Evolutionary conservation across 805 yeast genomes (phyloP), one percentile per base, ranked within the genome.

Genomic region (Pichia eremophila): DNA sequence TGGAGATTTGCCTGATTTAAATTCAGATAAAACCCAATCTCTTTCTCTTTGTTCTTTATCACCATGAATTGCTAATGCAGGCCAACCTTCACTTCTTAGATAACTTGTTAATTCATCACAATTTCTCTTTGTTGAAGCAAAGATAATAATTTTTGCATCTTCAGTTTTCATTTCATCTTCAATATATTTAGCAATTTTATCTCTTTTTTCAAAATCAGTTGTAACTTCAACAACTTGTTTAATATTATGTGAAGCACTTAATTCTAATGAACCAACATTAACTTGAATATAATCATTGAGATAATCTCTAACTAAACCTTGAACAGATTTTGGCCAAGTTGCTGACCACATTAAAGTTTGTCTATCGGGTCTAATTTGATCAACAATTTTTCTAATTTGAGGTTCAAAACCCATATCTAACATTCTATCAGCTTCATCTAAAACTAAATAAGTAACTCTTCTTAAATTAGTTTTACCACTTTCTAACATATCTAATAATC

Each of bases 321-420:
- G 95, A 54, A 93, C 98, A 69, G 88, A 95, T 78, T 90, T 91
- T 61, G 99, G 99, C 99, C 99, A 93, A 48, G 99, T 93, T 58
- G 99, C 99, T 53, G 98, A 91, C 98, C 98, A 93, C 97, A 93
- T 88, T 61, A 91, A 77, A 52, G 99, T 93, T 75, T 93, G 99
- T 77, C 98, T 89, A 70, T 93, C 99, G 53, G 99, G 99, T 75
- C 99, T 86, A 67, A 93, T 93, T 77, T 91, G 98, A 54, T 68
- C 72, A 57, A 93, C 91, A 69, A 93, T 93, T 73, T 91, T 91
- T 78, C 99, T 83, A 70, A 93, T 93, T 78, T 91, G 98, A 58
- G 98, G 98, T 77, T 93, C 99, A 69, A 93, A 93, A 69, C 99
- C 99, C 99, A 93, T 93, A 75, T 93, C 99, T 73, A 93, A 81